A percentile compares a stretch with the other conserved stretches of the same genome.
phyloP scores from a whole-genome alignment of 148 eudicot species.

The Bassia scoparia region DNA sequence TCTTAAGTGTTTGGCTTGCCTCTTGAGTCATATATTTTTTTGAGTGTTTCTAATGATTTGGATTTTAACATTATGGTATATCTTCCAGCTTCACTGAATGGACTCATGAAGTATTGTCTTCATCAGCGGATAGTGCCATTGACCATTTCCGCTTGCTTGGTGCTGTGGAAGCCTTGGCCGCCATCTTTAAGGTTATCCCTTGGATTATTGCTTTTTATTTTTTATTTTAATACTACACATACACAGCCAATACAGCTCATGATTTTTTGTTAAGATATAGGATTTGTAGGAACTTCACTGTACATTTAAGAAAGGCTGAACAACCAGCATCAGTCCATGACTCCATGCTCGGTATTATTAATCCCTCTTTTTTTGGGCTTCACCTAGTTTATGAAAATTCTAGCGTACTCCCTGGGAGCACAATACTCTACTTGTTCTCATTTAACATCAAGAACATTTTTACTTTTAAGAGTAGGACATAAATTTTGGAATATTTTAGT shows the following conservation, averaged over 20 bases:
- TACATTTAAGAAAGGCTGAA: background rate
- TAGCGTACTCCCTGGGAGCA: too few species aligned
- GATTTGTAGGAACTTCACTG: background rate
- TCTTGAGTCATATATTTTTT: conserved; percentile 5
- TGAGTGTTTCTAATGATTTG: background rate
- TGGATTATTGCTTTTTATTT: conserved; percentile 13
- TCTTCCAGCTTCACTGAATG: conserved; percentile 78
- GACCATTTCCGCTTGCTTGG: conserved; percentile 87
- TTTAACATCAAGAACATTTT: too few species aligned
- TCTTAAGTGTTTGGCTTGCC: conserved; percentile 4
- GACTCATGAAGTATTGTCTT: conserved; percentile 67
- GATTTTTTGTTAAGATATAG: too few species aligned
- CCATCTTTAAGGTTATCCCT: conserved; percentile 72
- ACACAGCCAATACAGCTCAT: too few species aligned
- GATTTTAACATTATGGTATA: conserved; percentile 5
- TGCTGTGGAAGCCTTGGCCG: conserved; percentile 70
- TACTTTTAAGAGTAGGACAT: too few species aligned
- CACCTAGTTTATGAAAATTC: too few species aligned
- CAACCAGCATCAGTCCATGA: too few species aligned
- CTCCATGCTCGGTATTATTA: conserved; percentile 1
- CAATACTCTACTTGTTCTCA: too few species aligned
- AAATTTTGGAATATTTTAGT: too few species aligned
- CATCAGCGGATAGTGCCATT: conserved; percentile 48
- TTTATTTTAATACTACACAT: background rate
- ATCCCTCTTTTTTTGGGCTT: conserved; percentile 4